A percentile compares a stretch with the other conserved stretches of the same genome.
phyloP scores from a whole-genome alignment of 225 moss, liverwort and hornwort genomes.

The Marchantia paleacea region DNA sequence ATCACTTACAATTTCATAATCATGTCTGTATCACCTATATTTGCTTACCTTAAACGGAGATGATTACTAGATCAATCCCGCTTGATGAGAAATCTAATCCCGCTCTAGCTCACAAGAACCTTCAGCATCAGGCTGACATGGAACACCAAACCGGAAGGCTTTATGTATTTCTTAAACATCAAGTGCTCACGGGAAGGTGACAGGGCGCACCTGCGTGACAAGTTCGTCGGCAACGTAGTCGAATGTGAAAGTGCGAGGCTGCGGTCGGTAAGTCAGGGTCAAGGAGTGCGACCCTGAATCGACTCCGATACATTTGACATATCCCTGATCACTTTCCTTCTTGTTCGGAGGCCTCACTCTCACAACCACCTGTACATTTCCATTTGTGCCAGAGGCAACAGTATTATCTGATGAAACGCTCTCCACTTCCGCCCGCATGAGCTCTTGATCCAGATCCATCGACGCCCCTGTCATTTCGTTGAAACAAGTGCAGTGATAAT shows the following conservation, averaged over 20 bases:
- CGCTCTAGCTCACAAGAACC: not conserved
- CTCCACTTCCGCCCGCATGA: slow-evolving; percentile 46
- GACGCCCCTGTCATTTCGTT: slow-evolving; percentile 29
- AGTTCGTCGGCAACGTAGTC: slow-evolving; percentile 51
- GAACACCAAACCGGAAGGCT: too few relatives aligned
- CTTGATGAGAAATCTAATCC: not conserved
- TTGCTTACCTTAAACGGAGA: too few relatives aligned
- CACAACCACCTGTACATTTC: slow-evolving; percentile 58
- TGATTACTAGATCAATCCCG: too few relatives aligned
- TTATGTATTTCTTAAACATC: too few relatives aligned
- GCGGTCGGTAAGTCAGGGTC: slow-evolving; percentile 47
- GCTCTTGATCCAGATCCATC: slow-evolving; percentile 59
- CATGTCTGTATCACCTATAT: not conserved
- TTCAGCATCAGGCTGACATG: too few relatives aligned
- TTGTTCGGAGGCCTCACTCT: slow-evolving; percentile 46
- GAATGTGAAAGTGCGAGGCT: slow-evolving; percentile 50
- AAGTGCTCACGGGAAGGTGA: not conserved
- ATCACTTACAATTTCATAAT: not conserved
- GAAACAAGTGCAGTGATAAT: slow-evolving; percentile 14
- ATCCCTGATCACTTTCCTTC: slow-evolving; percentile 51
- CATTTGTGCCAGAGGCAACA: slow-evolving; percentile 45
- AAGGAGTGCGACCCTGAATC: slow-evolving; percentile 40
- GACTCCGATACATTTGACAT: slow-evolving; percentile 48
- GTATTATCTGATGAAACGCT: slow-evolving; percentile 53
- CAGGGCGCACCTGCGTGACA: slow-evolving; percentile 35